Conservation (phyloP, 805 yeast species). For the Pichia occidentalis region DNA sequence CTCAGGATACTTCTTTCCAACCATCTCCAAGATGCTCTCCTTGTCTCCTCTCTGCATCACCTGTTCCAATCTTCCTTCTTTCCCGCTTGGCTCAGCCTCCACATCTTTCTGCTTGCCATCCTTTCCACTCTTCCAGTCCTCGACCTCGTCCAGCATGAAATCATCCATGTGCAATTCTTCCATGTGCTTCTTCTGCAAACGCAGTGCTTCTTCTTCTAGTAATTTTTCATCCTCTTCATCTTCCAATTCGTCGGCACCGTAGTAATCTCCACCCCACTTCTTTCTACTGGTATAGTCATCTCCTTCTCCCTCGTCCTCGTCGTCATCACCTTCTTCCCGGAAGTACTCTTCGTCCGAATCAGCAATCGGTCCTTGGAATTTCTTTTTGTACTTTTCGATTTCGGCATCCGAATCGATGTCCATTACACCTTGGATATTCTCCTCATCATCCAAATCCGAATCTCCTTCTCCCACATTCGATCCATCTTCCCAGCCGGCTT, state of each 20-base stretch:
- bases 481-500: slow-evolving; percentile 43
- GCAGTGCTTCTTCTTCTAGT: slow-evolving; percentile 81
- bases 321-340: slow-evolving; percentile 32
- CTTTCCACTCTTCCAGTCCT: slow-evolving; percentile 61
- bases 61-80: slow-evolving; percentile 39
- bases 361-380: slow-evolving; percentile 37
- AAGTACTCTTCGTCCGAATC: slow-evolving; percentile 43
- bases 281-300: slow-evolving; percentile 31
- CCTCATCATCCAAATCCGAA: slow-evolving; percentile 25
- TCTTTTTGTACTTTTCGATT: slow-evolving; percentile 28
- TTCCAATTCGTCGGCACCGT: slow-evolving; percentile 59
- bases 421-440: slow-evolving; percentile 33
- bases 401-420: slow-evolving; percentile 27
- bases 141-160: slow-evolving; percentile 71
- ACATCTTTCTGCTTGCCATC: slow-evolving; percentile 36
- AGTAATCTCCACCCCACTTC: slow-evolving; percentile 46
- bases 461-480: slow-evolving; percentile 30
- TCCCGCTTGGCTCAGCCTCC: slow-evolving; percentile 32
- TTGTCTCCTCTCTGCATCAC: slow-evolving; percentile 17
- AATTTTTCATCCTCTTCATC: slow-evolving; percentile 73
- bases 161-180: slow-evolving; percentile 72
- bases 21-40: slow-evolving; percentile 43
- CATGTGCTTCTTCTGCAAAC: slow-evolving; percentile 75
- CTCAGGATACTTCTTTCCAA: slow-evolving; percentile 73
- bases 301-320: slow-evolving; percentile 25